phyloP scores from a whole-genome alignment of 176 grass and related monocot species.

The Juncus effusus region DNA sequence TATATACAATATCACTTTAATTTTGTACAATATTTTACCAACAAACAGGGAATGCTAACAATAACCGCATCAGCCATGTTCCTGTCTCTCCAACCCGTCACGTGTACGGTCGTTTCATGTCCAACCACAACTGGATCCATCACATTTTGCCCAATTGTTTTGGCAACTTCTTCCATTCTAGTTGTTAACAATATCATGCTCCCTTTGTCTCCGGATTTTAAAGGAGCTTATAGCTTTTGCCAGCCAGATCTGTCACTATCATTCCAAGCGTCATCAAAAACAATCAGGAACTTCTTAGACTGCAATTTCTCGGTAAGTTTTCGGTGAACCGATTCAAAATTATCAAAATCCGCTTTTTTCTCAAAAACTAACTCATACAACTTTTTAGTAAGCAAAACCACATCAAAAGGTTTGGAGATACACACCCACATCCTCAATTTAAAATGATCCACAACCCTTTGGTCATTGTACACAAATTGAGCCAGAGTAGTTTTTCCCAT shows the following conservation, averaged over 20 bases:
- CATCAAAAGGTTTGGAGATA: conserved; percentile 28
- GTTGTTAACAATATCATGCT: conserved; percentile 46
- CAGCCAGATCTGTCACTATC: conserved; percentile 16
- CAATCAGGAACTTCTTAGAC: conserved; percentile 24
- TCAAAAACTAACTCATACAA: conserved; percentile 14
- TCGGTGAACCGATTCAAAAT: conserved; percentile 12
- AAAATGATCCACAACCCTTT: conserved; percentile 24
- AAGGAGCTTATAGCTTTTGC: conserved; percentile 28
- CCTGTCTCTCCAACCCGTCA: conserved; percentile 44
- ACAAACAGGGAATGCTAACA: conserved; percentile 49
- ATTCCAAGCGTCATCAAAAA: conserved; percentile 43
- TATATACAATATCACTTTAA: too few relatives aligned
- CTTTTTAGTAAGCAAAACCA: conserved; percentile 13
- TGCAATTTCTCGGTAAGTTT: conserved; percentile 13
- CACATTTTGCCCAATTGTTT: neutral
- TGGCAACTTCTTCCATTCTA: conserved; percentile 14
- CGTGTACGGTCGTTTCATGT: conserved; percentile 39
- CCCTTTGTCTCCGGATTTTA: conserved; percentile 15
- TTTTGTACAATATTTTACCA: neutral
- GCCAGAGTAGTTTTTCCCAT: conserved; percentile 39
- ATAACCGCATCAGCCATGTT: conserved; percentile 44
- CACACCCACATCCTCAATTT: conserved; percentile 33
- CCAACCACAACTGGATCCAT: conserved; percentile 24
- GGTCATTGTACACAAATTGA: conserved; percentile 30
- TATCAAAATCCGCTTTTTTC: conserved; percentile 5